Conservation (phyloP, 345 rosid species). For the Garcia nutans region DNA sequence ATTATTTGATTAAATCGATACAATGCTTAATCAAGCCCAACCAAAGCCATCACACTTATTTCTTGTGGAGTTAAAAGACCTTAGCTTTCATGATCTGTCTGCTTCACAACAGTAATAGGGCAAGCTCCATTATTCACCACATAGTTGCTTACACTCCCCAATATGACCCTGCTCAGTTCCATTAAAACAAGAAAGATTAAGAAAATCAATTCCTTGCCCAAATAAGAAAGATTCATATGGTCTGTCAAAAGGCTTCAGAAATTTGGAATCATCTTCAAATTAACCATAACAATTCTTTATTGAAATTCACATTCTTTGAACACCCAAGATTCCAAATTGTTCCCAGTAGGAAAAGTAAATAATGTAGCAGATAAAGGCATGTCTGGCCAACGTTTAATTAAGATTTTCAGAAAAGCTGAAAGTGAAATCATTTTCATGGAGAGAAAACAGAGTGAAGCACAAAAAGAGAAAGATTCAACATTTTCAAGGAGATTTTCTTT, state of each 20-base stretch:
- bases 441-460: neutral
- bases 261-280: neutral
- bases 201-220: neutral
- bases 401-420: neutral
- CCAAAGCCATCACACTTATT: conserved; percentile 20
- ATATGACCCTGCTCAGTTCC: conserved; percentile 48
- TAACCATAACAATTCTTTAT: neutral
- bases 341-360: neutral
- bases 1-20: no score
- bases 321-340: neutral
- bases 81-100: conserved; percentile 23
- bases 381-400: neutral
- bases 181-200: neutral
- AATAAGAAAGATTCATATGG: neutral
- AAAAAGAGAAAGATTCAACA: neutral
- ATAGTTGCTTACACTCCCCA: conserved; percentile 86
- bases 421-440: neutral
- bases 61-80: neutral
- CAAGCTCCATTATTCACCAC: conserved; percentile 69
- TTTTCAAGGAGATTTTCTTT: no score
- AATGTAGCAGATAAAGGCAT: no score
- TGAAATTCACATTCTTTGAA: neutral
- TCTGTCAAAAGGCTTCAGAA: neutral
- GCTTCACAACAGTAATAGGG: conserved; percentile 77
- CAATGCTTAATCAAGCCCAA: neutral